Base-by-base conservation (phyloP, 2,329 filamentous ascomycete genomes). In the Metarhizium album region DNA sequence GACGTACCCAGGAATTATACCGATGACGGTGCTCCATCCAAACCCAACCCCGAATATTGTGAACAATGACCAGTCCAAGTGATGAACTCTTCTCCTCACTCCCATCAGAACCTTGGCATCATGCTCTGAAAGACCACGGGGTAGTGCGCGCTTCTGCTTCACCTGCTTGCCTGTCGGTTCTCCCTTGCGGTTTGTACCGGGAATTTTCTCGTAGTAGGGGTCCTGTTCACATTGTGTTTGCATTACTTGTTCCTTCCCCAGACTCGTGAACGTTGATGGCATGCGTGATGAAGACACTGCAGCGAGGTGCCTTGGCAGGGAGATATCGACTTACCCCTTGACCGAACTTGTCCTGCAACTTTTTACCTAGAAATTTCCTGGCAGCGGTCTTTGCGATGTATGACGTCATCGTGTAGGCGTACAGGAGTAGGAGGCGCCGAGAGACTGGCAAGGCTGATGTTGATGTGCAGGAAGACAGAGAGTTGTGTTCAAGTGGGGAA, bases 1-100 rank as follows among this genome's bases (percentile, higher is more conserved):
- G 13, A 78, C 86, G 75, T 76, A 89, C 79, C 80, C 80, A 59
- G 93, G 93, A 50, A 97, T 68, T 7, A 97, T 64, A 14, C 84
- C 93, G 60, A 97, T 87, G 52, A 95, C 79, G 59, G 84, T 86
- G 48, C 87, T 82, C 89, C 90, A 96, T 50, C 93, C 93, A 63
- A 97, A 90, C 52, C 84, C 80, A 53, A 95, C 77, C 42, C 90
- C 89, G 56, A 86, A 80, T 62, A 88, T 80, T 62, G 80, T 90
- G 72, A 91, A 94, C 5, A 95, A 78, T 50, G 79, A 80, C 74
- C 89, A 86, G 67, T 97, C 93, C 24, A 96, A 79, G 37, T 82
- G 78, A 69, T 95, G 95, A 33, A 93, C 90, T 52, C 86, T 79
- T 59, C 85, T 80, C 67, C 95, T 91, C 59, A 95, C 88, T 60